These are phyloP conservation scores for Saturnispora diversa DNA, from an alignment of 805 yeast species.

Conservation along the genomic window DNA sequence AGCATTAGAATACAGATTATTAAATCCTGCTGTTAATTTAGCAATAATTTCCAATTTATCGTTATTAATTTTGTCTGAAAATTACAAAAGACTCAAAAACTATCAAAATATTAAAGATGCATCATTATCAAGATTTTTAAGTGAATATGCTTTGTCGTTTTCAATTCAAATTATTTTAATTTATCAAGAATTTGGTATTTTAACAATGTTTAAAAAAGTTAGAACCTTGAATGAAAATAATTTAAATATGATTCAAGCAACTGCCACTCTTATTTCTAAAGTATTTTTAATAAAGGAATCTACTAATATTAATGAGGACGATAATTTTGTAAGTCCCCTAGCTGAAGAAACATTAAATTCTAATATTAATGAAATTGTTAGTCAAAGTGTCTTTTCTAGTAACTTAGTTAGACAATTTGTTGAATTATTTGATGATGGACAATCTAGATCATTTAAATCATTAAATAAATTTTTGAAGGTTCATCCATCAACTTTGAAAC, in stretches of 20 bases:
- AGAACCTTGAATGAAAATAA: constrained; percentile 12
- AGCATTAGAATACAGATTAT: constrained; percentile 22
- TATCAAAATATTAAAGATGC: constrained; percentile 6
- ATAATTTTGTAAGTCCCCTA: constrained; percentile 4
- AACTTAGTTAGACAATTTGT: constrained; percentile 28
- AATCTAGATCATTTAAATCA: constrained; percentile 22
- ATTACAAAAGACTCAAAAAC: constrained; percentile 14
- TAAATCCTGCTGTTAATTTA: constrained; percentile 21
- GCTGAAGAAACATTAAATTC: constrained; percentile 5
- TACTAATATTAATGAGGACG: too few relatives aligned
- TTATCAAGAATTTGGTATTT: constrained; percentile 33
- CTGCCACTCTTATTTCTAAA: constrained; percentile 20
- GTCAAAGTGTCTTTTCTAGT: constrained; percentile 23
- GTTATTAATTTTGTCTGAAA: constrained; percentile 18
- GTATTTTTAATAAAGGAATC: constrained; percentile 14
- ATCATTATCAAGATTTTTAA: constrained; percentile 13
- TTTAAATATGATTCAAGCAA: constrained; percentile 21
- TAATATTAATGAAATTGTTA: constrained; percentile 16
- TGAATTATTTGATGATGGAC: constrained; percentile 29
- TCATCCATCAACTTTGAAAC: constrained; percentile 30
- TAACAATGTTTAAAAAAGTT: constrained; percentile 30
- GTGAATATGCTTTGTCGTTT: constrained; percentile 14
- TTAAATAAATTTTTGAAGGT: constrained; percentile 23
- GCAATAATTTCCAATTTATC: constrained; percentile 20
- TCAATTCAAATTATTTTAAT: constrained; percentile 18